These are phyloP conservation scores for Moringa oleifera DNA, from an alignment of 345 rosid species.

Conservation along the genomic window DNA sequence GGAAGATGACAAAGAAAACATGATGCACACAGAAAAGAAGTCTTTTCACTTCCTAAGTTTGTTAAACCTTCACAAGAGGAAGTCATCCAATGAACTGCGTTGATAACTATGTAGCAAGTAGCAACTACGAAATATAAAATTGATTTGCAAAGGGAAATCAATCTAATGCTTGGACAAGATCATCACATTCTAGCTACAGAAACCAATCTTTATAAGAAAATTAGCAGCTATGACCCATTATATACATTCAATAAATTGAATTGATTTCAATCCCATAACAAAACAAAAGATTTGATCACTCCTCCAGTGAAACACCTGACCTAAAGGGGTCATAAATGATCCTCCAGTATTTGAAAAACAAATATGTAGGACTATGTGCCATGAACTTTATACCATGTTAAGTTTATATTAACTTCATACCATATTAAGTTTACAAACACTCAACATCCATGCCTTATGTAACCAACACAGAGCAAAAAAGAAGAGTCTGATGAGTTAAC, in stretches of 20 bases:
- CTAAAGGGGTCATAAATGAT: background rate
- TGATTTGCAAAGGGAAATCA: background rate
- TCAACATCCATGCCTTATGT: background rate
- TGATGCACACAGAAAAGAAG: background rate
- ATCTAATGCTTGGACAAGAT: background rate
- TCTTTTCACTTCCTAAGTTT: background rate
- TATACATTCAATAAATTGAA: too few relatives aligned
- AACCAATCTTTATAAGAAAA: too few relatives aligned
- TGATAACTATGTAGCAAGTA: background rate
- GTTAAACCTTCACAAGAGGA: too few relatives aligned
- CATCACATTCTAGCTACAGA: background rate
- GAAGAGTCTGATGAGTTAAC: background rate
- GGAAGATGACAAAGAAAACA: background rate
- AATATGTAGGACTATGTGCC: too few relatives aligned
- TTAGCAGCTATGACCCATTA: too few relatives aligned
- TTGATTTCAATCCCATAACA: background rate
- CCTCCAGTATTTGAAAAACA: background rate
- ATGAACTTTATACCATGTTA: too few relatives aligned
- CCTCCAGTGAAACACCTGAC: background rate
- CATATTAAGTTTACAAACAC: background rate
- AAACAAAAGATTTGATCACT: background rate
- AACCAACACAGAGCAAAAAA: background rate
- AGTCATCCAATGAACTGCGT: too few relatives aligned
- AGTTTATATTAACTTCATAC: too few relatives aligned
- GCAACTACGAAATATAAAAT: background rate